phyloP scores from a whole-genome alignment of 345 rosid species.

The Eucalyptus curtisii region DNA sequence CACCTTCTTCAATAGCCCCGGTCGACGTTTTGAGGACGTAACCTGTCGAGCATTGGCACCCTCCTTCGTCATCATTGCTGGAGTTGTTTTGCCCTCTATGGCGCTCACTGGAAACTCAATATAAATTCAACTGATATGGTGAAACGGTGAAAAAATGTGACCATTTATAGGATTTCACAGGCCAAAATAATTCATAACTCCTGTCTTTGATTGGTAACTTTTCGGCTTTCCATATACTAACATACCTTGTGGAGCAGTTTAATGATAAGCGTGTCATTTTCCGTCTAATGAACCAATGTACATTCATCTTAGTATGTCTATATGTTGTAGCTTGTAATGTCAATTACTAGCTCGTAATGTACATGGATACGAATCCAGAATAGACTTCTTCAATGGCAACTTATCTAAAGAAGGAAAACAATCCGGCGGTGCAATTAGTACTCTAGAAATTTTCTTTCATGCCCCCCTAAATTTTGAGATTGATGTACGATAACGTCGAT shows the following conservation, averaged over 20 bases:
- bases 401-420: not conserved
- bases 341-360: not conserved
- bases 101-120: not conserved
- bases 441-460: not conserved
- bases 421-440: not conserved
- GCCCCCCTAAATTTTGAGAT: no score
- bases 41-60: constrained; percentile 22
- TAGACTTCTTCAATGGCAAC: not conserved
- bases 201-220: not conserved
- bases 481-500: no score
- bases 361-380: not conserved
- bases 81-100: not conserved
- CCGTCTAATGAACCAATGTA: not conserved
- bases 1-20: constrained; percentile 46
- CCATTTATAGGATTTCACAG: not conserved
- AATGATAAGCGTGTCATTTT: not conserved
- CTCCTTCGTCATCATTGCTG: not conserved
- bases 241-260: not conserved
- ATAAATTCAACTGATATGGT: not conserved
- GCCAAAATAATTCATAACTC: not conserved
- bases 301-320: not conserved
- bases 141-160: not conserved
- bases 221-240: not conserved
- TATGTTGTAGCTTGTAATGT: not conserved
- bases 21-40: constrained; percentile 39